Evolutionary conservation across 1,139 yeast species (phyloP).

Genomic region (Debaryomycetaceae sp.): DNA sequence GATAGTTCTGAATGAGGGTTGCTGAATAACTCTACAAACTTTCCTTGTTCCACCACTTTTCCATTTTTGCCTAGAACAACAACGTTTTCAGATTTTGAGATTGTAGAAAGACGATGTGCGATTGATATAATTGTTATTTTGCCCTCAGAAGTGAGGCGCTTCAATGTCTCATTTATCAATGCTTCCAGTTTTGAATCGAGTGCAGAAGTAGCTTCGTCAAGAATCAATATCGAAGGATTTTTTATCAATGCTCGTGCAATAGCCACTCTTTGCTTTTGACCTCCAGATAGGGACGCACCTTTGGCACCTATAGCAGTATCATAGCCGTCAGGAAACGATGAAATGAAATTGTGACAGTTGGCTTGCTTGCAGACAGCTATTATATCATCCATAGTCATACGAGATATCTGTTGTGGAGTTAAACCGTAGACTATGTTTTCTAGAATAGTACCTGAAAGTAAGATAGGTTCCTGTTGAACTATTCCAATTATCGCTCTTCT

Average conservation of each 20-base stretch:
- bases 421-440: slow-evolving; percentile 81
- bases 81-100: slow-evolving; percentile 51
- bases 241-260: slow-evolving; percentile 77
- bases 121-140: slow-evolving; percentile 85
- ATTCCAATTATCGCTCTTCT: slow-evolving; percentile 70
- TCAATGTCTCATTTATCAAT: slow-evolving; percentile 58
- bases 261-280: slow-evolving; percentile 88
- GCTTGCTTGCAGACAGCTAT: slow-evolving; percentile 46
- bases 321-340: slow-evolving; percentile 49
- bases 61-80: slow-evolving; percentile 53
- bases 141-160: slow-evolving; percentile 49
- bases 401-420: slow-evolving; percentile 46
- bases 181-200: slow-evolving; percentile 72
- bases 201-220: slow-evolving; percentile 82
- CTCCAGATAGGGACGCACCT: slow-evolving; percentile 70
- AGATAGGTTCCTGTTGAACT: slow-evolving; percentile 86
- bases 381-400: slow-evolving; percentile 40
- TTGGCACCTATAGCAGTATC: slow-evolving; percentile 53
- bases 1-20: slow-evolving; percentile 44
- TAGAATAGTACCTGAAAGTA: slow-evolving; percentile 73
- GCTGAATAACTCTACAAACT: slow-evolving; percentile 41
- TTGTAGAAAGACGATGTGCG: slow-evolving; percentile 88
- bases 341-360: slow-evolving; percentile 54
- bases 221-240: slow-evolving; percentile 56
- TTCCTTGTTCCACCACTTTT: slow-evolving; percentile 41